These are phyloP conservation scores for Aspergillus sp. DNA, from an alignment of 2,329 filamentous ascomycete genomes.

Conservation along the genomic window DNA sequence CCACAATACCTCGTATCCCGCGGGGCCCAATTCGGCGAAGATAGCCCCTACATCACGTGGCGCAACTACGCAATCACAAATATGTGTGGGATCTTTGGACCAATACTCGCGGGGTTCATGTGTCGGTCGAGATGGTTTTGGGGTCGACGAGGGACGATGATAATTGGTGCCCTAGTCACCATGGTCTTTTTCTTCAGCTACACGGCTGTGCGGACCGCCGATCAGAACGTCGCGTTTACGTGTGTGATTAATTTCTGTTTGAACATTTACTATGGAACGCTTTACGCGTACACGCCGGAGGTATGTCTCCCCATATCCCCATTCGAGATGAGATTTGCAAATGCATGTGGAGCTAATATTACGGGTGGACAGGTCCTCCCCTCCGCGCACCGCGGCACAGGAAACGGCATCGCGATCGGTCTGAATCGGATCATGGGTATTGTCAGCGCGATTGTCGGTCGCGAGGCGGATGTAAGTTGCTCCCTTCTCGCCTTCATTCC, in stretches of 20 bases:
- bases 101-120: conserved; percentile 72
- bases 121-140: conserved; percentile 68
- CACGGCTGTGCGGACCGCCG: conserved; percentile 53
- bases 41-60: conserved; percentile 58
- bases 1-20: conserved; percentile 75
- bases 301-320: background rate
- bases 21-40: conserved; percentile 37
- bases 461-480: conserved; percentile 34
- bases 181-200: conserved; percentile 61
- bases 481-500: background rate
- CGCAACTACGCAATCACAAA: conserved; percentile 83
- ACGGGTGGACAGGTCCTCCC: conserved; percentile 49
- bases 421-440: conserved; percentile 48
- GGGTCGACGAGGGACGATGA: conserved; percentile 62
- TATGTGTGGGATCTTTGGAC: conserved; percentile 75
- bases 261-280: conserved; percentile 58
- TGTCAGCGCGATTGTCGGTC: conserved; percentile 48
- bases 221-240: conserved; percentile 55
- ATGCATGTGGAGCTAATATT: background rate
- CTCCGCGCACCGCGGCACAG: conserved; percentile 56
- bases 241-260: conserved; percentile 60
- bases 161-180: conserved; percentile 56
- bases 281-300: conserved; percentile 61
- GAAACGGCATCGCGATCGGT: conserved; percentile 50
- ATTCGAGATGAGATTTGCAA: too few relatives aligned